These are phyloP conservation scores for Scopulariopsis brevicaulis DNA, from an alignment of 2,329 filamentous ascomycete species.

Conservation along the genomic window DNA sequence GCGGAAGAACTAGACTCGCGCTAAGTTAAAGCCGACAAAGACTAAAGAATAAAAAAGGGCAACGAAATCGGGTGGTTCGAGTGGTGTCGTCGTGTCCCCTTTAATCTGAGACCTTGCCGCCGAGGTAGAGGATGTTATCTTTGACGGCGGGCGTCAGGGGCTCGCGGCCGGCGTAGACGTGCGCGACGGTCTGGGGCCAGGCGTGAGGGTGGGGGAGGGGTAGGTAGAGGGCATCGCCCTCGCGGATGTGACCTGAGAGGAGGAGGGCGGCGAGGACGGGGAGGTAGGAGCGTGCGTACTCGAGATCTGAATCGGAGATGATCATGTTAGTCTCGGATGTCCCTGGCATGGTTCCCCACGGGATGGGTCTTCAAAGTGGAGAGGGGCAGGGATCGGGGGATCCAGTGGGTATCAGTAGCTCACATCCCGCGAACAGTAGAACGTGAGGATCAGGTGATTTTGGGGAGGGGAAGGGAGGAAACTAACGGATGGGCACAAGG, in stretches of 20 bases:
- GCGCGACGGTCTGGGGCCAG: slow-evolving; percentile 43
- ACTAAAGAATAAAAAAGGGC: not conserved
- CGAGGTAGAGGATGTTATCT: slow-evolving; percentile 43
- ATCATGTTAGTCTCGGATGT: slow-evolving; percentile 1
- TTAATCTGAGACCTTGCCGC: slow-evolving; percentile 27
- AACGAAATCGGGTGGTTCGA: not conserved
- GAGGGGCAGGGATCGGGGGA: not conserved
- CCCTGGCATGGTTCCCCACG: not conserved
- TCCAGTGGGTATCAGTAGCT: not conserved
- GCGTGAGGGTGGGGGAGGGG: slow-evolving; percentile 44
- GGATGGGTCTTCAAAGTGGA: not conserved
- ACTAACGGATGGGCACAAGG: slow-evolving; percentile 35
- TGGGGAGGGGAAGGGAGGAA: not conserved
- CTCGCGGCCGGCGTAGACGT: slow-evolving; percentile 40
- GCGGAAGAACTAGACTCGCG: not conserved
- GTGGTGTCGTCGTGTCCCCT: not conserved
- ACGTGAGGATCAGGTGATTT: slow-evolving; percentile 6
- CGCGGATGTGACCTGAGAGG: slow-evolving; percentile 36
- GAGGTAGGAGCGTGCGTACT: slow-evolving; percentile 33
- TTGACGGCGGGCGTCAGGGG: slow-evolving; percentile 31
- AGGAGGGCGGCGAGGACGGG: slow-evolving; percentile 44
- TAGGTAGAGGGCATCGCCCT: slow-evolving; percentile 43
- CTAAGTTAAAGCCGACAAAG: not conserved
- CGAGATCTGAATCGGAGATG: slow-evolving; percentile 24
- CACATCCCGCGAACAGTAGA: not conserved